A percentile compares a stretch with the other conserved stretches of the same genome.
These are phyloP conservation scores for Fonsecaea pugnacius DNA, from an alignment of 2,329 filamentous ascomycete species.

Conservation along the genomic window DNA sequence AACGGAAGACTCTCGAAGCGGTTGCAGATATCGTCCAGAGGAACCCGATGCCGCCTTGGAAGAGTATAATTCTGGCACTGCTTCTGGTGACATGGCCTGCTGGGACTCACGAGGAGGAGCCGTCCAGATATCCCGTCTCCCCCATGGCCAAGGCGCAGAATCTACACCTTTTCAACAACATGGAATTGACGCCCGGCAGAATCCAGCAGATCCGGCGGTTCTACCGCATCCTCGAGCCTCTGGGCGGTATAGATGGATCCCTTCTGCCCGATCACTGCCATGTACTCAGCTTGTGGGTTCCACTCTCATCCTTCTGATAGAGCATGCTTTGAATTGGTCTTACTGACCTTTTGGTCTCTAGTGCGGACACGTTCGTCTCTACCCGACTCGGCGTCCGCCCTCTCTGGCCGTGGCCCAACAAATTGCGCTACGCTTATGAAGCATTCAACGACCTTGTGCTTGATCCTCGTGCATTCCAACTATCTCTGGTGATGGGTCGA, in stretches of 20 bases:
- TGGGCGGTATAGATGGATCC: slow-evolving; percentile 12
- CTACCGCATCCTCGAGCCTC: slow-evolving; percentile 4
- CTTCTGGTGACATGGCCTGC: slow-evolving; percentile 5
- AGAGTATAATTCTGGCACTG: slow-evolving; percentile 6
- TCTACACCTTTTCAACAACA: slow-evolving; percentile 8
- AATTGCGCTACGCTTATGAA: slow-evolving; percentile 2
- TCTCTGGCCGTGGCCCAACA: slow-evolving; percentile 14
- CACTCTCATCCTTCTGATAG: neutral
- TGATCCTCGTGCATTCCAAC: slow-evolving; percentile 11
- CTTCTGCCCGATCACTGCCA: neutral
- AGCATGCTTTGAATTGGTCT: neutral
- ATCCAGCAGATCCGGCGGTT: slow-evolving; percentile 10
- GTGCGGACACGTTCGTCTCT: slow-evolving; percentile 11
- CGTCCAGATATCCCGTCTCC: slow-evolving; percentile 13
- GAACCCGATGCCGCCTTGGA: neutral
- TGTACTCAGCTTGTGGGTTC: slow-evolving; percentile 9
- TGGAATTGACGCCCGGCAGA: slow-evolving; percentile 9
- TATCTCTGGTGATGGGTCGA: slow-evolving; percentile 14
- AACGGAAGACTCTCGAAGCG: slow-evolving; percentile 6
- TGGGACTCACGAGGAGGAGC: slow-evolving; percentile 2
- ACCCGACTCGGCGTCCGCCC: slow-evolving; percentile 20
- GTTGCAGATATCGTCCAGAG: neutral
- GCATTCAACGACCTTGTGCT: slow-evolving; percentile 10
- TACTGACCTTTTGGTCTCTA: slow-evolving; percentile 1
- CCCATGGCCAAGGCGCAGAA: slow-evolving; percentile 14